Evolutionary conservation across 2,329 filamentous ascomycete genomes (phyloP).

Genomic region (Penicillium sumatraense): DNA sequence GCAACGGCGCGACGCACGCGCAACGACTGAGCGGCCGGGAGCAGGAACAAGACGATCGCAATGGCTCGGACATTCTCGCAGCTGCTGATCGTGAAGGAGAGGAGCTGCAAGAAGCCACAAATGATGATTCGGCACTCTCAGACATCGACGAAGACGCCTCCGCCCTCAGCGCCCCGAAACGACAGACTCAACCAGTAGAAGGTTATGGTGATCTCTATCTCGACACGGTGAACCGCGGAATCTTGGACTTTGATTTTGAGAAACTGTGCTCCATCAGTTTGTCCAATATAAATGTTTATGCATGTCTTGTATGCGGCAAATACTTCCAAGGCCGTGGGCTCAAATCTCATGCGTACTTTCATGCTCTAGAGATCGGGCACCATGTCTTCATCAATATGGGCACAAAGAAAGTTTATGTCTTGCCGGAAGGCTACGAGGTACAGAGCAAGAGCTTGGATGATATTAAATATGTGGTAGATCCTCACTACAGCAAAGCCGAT

Average conservation of each 20-base stretch:
- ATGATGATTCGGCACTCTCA: constrained; percentile 30
- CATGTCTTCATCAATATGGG: constrained; percentile 99
- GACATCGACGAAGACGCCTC: constrained; percentile 44
- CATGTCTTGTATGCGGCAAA: constrained; percentile 94
- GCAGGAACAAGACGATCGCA: constrained; percentile 41
- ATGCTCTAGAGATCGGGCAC: constrained; percentile 91
- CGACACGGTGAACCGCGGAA: constrained; percentile 90
- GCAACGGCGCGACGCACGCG: constrained; percentile 31
- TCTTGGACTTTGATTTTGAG: constrained; percentile 98
- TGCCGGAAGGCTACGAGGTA: constrained; percentile 97
- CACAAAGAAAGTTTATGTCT: constrained; percentile 50
- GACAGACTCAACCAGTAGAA: constrained; percentile 78
- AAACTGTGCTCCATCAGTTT: constrained; percentile 96
- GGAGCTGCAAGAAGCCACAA: constrained; percentile 39
- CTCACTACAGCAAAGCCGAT: constrained; percentile 78
- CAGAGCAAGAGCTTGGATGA: constrained; percentile 93
- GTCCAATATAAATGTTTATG: constrained; percentile 98
- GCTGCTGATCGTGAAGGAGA: constrained; percentile 73
- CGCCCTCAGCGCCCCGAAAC: constrained; percentile 48
- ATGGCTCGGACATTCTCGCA: constrained; percentile 51
- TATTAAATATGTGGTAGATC: constrained; percentile 97
- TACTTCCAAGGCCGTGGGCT: constrained; percentile 94
- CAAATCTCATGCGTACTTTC: constrained; percentile 96
- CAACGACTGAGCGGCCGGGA: constrained; percentile 34
- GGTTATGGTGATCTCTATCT: constrained; percentile 97